These are phyloP conservation scores for Russula sp. DNA, from an alignment of 768 basidiomycete genomes.

Conservation along the genomic window DNA sequence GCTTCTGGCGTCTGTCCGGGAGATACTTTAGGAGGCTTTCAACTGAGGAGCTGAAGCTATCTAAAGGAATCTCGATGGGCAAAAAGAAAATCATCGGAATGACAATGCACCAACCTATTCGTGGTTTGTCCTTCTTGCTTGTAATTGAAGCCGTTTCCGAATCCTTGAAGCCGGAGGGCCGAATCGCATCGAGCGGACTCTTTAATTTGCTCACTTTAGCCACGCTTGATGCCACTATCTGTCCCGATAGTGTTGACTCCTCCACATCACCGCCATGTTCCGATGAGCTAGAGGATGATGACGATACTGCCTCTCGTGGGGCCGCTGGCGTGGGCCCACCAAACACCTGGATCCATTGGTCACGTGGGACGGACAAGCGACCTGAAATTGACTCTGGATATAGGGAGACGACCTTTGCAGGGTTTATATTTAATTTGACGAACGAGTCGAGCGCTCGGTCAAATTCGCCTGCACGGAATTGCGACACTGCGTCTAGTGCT, in stretches of 20 bases:
- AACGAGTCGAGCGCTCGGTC: slow-evolving; percentile 82
- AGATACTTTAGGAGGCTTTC: slow-evolving; percentile 86
- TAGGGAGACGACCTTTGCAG: slow-evolving; percentile 86
- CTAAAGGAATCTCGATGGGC: slow-evolving; percentile 29
- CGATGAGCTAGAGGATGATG: slow-evolving; percentile 9
- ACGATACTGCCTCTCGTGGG: slow-evolving; percentile 24
- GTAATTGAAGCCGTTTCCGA: slow-evolving; percentile 53
- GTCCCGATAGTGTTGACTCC: slow-evolving; percentile 6
- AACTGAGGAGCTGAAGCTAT: slow-evolving; percentile 62
- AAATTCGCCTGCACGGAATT: slow-evolving; percentile 62
- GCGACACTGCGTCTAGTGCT: slow-evolving; percentile 69
- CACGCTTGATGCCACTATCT: slow-evolving; percentile 22
- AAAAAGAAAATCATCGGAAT: not conserved
- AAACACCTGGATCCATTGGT: slow-evolving; percentile 74
- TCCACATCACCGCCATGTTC: slow-evolving; percentile 9
- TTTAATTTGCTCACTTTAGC: slow-evolving; percentile 45
- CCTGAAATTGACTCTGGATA: slow-evolving; percentile 82
- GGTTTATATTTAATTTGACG: slow-evolving; percentile 82
- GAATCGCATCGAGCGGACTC: slow-evolving; percentile 47
- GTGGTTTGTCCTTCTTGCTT: slow-evolving; percentile 18
- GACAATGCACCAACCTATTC: slow-evolving; percentile 25
- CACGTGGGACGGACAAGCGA: slow-evolving; percentile 57
- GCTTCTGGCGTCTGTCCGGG: slow-evolving; percentile 82
- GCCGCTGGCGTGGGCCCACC: slow-evolving; percentile 52
- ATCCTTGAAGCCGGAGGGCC: slow-evolving; percentile 43